A percentile compares a stretch with the other conserved stretches of the same genome.
Conservation (phyloP, 202 grass and related monocot genomes). For the Brachypodium distachyon region DNA sequence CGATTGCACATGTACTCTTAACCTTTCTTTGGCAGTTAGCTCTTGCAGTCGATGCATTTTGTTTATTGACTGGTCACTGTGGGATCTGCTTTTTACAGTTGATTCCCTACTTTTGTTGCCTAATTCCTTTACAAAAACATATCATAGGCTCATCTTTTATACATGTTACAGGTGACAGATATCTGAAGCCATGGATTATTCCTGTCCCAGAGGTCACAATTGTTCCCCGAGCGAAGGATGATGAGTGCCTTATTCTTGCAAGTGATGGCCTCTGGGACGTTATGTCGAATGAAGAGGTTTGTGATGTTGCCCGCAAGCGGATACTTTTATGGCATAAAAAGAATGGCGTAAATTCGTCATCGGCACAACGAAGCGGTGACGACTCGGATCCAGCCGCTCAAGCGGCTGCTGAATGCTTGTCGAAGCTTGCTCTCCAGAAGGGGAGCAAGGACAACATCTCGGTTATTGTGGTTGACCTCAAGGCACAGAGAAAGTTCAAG, state of each 20-base stretch:
- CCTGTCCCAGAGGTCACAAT: conserved; percentile 81
- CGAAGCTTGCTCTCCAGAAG: conserved; percentile 79
- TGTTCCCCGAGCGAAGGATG: conserved; percentile 76
- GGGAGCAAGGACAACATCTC: conserved; percentile 98
- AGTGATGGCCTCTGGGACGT: conserved; percentile 97
- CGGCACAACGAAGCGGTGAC: conserved; percentile 26
- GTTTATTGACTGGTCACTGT: background rate
- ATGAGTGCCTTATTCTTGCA: conserved; percentile 87
- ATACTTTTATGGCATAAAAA: conserved; percentile 90
- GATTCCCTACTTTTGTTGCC: background rate
- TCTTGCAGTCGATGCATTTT: background rate
- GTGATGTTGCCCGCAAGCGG: conserved; percentile 68
- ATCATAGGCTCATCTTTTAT: background rate
- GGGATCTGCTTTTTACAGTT: background rate
- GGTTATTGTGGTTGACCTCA: conserved; percentile 77
- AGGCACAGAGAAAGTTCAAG: conserved; percentile 88
- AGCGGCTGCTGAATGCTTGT: conserved; percentile 77
- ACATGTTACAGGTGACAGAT: conserved; percentile 73
- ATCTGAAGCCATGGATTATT: conserved; percentile 99
- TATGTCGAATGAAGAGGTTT: conserved; percentile 85
- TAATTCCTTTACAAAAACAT: background rate
- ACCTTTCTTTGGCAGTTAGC: background rate
- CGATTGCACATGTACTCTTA: background rate
- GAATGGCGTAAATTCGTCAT: conserved; percentile 34
- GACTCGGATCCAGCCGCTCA: conserved; percentile 60